Conservation (phyloP, 352 stramenopile species). For the Phytophthora lateralis region DNA sequence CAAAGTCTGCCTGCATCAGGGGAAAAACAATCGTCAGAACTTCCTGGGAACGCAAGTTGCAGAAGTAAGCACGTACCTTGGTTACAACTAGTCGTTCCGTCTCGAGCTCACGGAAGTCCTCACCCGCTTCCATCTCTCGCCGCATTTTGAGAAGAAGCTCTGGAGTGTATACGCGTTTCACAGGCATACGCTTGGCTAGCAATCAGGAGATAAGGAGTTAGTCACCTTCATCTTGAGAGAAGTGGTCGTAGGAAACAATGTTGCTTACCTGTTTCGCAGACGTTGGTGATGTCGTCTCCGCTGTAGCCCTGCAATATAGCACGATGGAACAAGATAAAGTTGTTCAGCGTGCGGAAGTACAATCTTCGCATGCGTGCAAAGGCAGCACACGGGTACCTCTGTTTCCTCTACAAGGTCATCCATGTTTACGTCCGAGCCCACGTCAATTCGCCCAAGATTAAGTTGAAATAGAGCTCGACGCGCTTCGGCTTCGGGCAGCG, state of each 20-base stretch:
- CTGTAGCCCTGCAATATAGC: conserved; percentile 47
- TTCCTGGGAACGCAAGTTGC: neutral
- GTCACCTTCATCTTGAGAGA: neutral
- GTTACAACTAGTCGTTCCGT: conserved; percentile 67
- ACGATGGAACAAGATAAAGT: neutral
- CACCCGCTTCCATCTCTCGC: conserved; percentile 46
- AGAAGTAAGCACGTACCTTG: conserved; percentile 35
- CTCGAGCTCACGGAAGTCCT: conserved; percentile 51
- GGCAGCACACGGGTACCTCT: conserved; percentile 38
- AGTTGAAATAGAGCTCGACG: conserved; percentile 77
- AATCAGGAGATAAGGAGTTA: conserved; percentile 9
- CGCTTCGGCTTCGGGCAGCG: conserved; percentile 56
- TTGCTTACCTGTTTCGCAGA: conserved; percentile 53
- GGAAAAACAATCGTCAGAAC: neutral
- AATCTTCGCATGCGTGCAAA: neutral
- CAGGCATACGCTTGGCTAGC: conserved; percentile 80
- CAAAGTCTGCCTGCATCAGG: conserved; percentile 45
- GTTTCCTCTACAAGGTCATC: conserved; percentile 73
- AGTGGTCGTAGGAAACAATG: neutral
- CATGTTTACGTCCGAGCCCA: conserved; percentile 78
- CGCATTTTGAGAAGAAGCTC: conserved; percentile 65
- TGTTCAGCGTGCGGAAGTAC: neutral
- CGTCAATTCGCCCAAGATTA: conserved; percentile 79
- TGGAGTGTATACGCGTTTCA: conserved; percentile 79
- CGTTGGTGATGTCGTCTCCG: conserved; percentile 60